Conservation (phyloP, 768 basidiomycete genomes). For the Clathrus columnatus region DNA sequence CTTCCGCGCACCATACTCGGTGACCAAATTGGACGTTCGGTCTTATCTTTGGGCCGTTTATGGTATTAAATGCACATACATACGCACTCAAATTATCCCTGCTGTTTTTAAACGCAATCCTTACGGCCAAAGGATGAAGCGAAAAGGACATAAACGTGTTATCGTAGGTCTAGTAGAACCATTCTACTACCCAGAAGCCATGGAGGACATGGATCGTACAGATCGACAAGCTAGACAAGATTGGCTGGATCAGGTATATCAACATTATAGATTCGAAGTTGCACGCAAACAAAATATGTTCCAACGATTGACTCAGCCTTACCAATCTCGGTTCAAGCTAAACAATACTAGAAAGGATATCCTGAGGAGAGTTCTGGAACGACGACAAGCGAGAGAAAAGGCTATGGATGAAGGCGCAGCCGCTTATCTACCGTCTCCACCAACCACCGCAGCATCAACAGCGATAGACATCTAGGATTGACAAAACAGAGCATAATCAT, state of each 20-base stretch:
- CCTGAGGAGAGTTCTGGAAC: constrained; percentile 39
- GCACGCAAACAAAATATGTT: constrained; percentile 27
- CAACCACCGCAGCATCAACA: no score
- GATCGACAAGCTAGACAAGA: constrained; percentile 47
- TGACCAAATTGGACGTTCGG: constrained; percentile 90
- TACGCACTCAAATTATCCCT: constrained; percentile 77
- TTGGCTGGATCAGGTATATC: constrained; percentile 45
- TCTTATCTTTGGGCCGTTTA: constrained; percentile 81
- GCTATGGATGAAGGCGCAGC: constrained; percentile 30
- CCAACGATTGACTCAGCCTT: constrained; percentile 28
- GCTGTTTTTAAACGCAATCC: constrained; percentile 56
- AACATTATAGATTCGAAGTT: constrained; percentile 20
- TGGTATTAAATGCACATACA: constrained; percentile 83
- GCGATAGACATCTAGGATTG: no score
- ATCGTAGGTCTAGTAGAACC: constrained; percentile 87
- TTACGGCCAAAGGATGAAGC: constrained; percentile 22
- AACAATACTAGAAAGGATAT: constrained; percentile 37
- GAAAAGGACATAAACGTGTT: constrained; percentile 73
- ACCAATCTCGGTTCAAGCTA: constrained; percentile 32
- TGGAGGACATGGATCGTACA: constrained; percentile 65
- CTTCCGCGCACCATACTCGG: constrained; percentile 79
- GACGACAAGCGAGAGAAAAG: constrained; percentile 34
- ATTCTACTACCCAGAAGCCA: constrained; percentile 82
- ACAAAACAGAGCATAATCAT: neutral
- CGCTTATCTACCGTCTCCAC: no score